Evolutionary conservation across 768 basidiomycete genomes (phyloP), one percentile per base, ranked within the genome.

Genomic region (Suillus plorans): DNA sequence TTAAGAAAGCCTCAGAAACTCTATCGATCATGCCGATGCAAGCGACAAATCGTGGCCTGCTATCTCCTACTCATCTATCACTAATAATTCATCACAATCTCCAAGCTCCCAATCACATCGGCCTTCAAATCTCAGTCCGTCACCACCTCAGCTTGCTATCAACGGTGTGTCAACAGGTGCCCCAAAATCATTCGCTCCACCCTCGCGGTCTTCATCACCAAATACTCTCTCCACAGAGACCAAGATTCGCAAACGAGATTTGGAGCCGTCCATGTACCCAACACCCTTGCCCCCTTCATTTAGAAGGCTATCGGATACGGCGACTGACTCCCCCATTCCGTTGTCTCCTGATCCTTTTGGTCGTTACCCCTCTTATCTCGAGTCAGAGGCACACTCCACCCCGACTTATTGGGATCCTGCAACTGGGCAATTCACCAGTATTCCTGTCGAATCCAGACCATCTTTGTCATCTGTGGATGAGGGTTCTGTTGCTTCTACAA

Each of bases 311-410:
- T 53, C 69, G 65, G 61, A 72, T 63, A 44, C 65, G 69, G 53
- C 68, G 37, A 66, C 78, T 10, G 81, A 80, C 49, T 87, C 88
- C 2, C 89, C 90, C 25, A 90, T 93, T 63, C 92, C 92, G 45
- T 79, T 92, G n/a, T 90, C 91, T 12, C 90, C 92, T 9, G 92
- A 94, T 77, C 92, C 92, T 34, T 93, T 94, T 70, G 87, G 89
- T 13, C 84, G 91, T 34, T 89, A 84, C 69, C 81, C 91, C 39
- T 91, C 90, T 3, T 69, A 79, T 20, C 73, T 80, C 36, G 76
- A 79, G 39, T 47, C 70, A 25, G 69, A 80, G n/a, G 28, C 60
- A 8, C 61, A 61, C 44, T 74, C 76, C 42, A 69, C 80, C 37
- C 72, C 77, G 41, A 71, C 79, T 5, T 80, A 83, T 64, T 85